Evolutionary conservation across 2,329 filamentous ascomycete genomes (phyloP), one percentile per base, ranked within the genome.

Genomic region (Coniochaeta ligniaria): DNA sequence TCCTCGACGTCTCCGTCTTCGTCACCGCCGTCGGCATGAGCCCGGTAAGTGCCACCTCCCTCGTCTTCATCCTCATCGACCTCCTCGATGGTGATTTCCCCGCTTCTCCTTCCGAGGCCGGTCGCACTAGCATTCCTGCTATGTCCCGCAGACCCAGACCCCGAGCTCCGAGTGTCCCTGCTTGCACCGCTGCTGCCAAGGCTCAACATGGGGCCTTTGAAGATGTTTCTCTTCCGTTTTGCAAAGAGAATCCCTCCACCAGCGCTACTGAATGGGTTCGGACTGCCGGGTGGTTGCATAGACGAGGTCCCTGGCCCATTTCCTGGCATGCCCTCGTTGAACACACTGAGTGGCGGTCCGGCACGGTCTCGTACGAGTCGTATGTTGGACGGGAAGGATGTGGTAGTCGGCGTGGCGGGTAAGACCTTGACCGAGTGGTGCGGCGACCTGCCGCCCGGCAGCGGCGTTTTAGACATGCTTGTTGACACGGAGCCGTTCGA

Each of bases 401-500:
- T 79, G 2, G 83, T 77, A 0, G 89, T 93, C 0, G 94, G 94
- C 0, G 93, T 96, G 0, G 91, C 91, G 1, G 95, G 94, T 2
- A 98, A 84, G n/a, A 98, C 90, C 75, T 98, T 98, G 68, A 98
- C 89, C 0, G 91, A 96, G 66, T 91, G 85, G 71, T 97, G 92
- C 1, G 95, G 94, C 3, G 89, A 93, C 26, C 90, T 86, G 16
- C 83, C 83, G 38, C 83, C 76, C 50, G 82, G 83, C 57, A 85
- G 77, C 1, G 84, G 86, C 17, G 84, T 88, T 69, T 87, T 89
- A 38, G 89, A 89, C 20, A 87, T 83, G 4, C 83, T 80, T 3
- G 85, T 85, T 0, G 88, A 87, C 4, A 89, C 86, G 0, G 89
- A 88, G 24, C 86, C 88, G 62, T 88, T 89, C 6, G 90, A 96